A percentile compares a stretch with the other conserved stretches of the same genome.
phyloP scores from a whole-genome alignment of 768 basidiomycete genomes.

The Leccinum sublutescens region DNA sequence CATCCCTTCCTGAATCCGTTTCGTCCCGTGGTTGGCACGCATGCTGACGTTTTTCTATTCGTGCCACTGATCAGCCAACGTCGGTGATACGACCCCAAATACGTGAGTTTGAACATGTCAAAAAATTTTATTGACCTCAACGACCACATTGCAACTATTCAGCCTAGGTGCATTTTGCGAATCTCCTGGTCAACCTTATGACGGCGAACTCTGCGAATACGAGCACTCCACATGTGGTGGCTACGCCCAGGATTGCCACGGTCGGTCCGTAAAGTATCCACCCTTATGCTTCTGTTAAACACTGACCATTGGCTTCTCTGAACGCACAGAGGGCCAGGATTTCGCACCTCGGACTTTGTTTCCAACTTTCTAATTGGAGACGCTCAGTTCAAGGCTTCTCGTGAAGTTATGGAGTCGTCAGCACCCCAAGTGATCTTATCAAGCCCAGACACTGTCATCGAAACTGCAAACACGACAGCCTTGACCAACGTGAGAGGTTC shows the following conservation, averaged over 20 bases:
- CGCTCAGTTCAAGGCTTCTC: slow-evolving; percentile 67
- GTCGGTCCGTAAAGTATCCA: slow-evolving; percentile 44
- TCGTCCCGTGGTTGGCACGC: not conserved
- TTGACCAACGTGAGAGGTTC: slow-evolving; percentile 52
- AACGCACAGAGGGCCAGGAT: slow-evolving; percentile 64
- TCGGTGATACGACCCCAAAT: slow-evolving; percentile 78
- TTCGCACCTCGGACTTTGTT: slow-evolving; percentile 70
- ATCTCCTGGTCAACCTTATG: slow-evolving; percentile 64
- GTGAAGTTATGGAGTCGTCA: slow-evolving; percentile 52
- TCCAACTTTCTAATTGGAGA: slow-evolving; percentile 73
- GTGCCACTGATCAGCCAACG: slow-evolving; percentile 54
- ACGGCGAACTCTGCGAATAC: slow-evolving; percentile 68
- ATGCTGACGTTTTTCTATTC: not conserved
- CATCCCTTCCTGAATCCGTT: not conserved
- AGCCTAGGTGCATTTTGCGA: slow-evolving; percentile 75
- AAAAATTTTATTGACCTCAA: not conserved
- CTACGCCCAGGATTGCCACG: slow-evolving; percentile 64
- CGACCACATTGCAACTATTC: slow-evolving; percentile 5
- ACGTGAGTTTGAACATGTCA: slow-evolving; percentile 47
- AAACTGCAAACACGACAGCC: slow-evolving; percentile 17
- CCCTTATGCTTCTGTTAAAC: not conserved
- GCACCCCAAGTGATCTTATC: slow-evolving; percentile 13
- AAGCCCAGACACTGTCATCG: slow-evolving; percentile 18
- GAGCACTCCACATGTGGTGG: slow-evolving; percentile 76
- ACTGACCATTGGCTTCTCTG: not conserved